phyloP scores from a whole-genome alignment of 441 rosid genomes.

The Eutrema salsugineum region DNA sequence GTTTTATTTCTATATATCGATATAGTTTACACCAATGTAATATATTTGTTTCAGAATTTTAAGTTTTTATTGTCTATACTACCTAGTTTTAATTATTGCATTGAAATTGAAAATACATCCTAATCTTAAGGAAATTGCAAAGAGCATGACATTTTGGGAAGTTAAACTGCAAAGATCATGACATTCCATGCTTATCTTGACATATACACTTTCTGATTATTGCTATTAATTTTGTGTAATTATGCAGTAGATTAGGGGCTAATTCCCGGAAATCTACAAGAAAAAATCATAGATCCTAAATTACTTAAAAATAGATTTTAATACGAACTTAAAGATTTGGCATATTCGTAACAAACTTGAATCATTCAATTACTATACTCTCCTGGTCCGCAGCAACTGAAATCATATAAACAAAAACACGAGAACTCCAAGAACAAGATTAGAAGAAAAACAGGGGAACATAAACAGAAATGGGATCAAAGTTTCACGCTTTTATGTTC shows the following conservation, averaged over 20 bases:
- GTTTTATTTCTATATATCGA: too few relatives aligned
- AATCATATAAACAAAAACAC: background rate
- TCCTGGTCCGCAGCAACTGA: conserved; percentile 10
- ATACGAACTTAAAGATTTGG: background rate
- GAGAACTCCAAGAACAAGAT: background rate
- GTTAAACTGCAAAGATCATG: background rate
- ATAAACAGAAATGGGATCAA: background rate
- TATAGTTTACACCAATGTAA: too few relatives aligned
- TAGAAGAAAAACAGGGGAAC: background rate
- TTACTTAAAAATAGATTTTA: background rate
- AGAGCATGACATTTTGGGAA: background rate
- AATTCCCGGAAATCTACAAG: background rate
- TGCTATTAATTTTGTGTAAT: too few relatives aligned
- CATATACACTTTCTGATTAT: too few relatives aligned
- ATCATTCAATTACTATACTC: background rate
- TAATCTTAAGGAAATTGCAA: background rate
- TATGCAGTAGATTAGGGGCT: background rate
- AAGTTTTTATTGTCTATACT: too few relatives aligned
- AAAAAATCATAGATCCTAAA: background rate
- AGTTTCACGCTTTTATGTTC: conserved; percentile 35
- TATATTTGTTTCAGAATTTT: too few relatives aligned
- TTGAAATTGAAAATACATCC: background rate
- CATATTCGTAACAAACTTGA: conserved; percentile 14
- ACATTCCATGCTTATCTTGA: too few relatives aligned
- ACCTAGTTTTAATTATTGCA: too few relatives aligned